Evolutionary conservation across 2,329 filamentous ascomycete genomes (phyloP).

Genomic region (Venturia nashicola): DNA sequence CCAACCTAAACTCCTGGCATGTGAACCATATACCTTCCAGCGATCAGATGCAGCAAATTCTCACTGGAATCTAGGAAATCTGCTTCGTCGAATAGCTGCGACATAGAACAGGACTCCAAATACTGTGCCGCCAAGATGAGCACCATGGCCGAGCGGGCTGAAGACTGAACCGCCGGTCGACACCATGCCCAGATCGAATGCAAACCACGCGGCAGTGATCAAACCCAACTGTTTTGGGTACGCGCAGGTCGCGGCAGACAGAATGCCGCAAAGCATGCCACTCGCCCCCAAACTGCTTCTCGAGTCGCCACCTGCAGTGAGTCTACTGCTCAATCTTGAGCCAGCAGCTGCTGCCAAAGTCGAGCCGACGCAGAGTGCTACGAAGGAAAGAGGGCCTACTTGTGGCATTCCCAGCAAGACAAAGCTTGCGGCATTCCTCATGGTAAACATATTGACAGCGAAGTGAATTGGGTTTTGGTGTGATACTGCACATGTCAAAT

Average conservation of each 20-base stretch:
- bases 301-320: not conserved
- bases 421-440: constrained; percentile 25
- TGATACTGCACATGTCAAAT: constrained; percentile 28
- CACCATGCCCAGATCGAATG: constrained; percentile 27
- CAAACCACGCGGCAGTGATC: constrained; percentile 22
- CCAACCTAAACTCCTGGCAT: too few relatives aligned
- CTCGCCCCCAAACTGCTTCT: constrained; percentile 24
- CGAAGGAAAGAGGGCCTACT: constrained; percentile 17
- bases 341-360: constrained; percentile 16
- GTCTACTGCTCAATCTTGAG: not conserved
- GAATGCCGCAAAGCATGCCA: constrained; percentile 29
- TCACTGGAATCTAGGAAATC: not conserved
- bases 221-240: constrained; percentile 25
- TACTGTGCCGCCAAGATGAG: constrained; percentile 31
- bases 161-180: constrained; percentile 13
- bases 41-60: not conserved
- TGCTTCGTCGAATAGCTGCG: not conserved
- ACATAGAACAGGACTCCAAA: constrained; percentile 26
- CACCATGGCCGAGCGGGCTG: constrained; percentile 26
- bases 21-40: too few relatives aligned
- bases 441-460: constrained; percentile 28
- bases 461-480: constrained; percentile 26
- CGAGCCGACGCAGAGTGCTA: constrained; percentile 20
- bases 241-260: constrained; percentile 26
- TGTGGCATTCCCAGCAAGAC: constrained; percentile 19